Evolutionary conservation across 768 basidiomycete species (phyloP), one percentile per base, ranked within the genome.

Genomic region (Melanogaster broomeanus): DNA sequence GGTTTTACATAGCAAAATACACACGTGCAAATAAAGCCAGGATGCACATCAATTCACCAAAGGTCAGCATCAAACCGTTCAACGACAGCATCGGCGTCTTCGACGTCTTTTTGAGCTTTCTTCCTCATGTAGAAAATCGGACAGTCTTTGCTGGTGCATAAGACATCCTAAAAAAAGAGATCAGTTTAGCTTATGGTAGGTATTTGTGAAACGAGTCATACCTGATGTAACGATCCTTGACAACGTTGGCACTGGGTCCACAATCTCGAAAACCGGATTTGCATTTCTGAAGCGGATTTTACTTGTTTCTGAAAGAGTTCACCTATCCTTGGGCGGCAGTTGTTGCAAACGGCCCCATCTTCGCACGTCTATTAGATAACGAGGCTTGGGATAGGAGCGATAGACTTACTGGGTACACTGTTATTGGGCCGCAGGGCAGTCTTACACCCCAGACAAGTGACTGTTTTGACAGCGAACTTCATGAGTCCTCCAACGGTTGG

Each of bases 231-330:
- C 16, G 97, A 99, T 13, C 97, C 97, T 66, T 99, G 97, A 75
- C 97, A 99, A 22, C 97, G 82, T 65, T 99, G 97, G 61, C 97
- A 99, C 64, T 98, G 96, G 2, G 97, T 98, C 97, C 97, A 99
- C 21, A 99, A 69, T 43, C 95, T 82, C 18, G 96, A 90, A 68
- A 97, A 98, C 42, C 90, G 85, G 7, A 95, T 87, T 76, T 99
- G 93, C 40, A 87, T 74, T 19, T 83, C 81, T 0, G 95, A 94
- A 0, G 90, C 83, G 6, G 74, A 73, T 6, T 77, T 62, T 34
- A 90, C 81, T 66, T 98, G 96, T 65, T 94, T 98, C 63, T 93
- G 88, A 65, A 97, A 98, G 41, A 99, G 71, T 61, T 97, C 97
- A 16, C 88, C 86, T 12, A 96, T 80, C 49, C 83, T 80, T 2